Percentiles rank a stretch among this genome's conserved stretches.
These are phyloP conservation scores for Sapria himalayana DNA, from an alignment of 345 rosid species.

Conservation along the genomic window DNA sequence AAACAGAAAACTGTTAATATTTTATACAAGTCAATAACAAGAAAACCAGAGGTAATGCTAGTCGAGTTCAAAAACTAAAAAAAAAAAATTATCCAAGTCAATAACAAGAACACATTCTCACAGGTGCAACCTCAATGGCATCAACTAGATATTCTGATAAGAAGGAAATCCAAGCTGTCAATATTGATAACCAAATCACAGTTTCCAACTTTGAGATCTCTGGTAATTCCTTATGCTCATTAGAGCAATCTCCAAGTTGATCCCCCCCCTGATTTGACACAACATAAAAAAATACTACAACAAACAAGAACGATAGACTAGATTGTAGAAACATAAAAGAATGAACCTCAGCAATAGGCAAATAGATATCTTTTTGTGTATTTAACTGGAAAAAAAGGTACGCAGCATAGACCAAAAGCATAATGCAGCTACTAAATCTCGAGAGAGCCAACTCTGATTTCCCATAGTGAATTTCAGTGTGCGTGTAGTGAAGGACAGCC, in stretches of 20 bases:
- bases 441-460: conserved; percentile 81
- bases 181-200: conserved; percentile 56
- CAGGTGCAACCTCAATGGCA: conserved; percentile 47
- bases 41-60: not conserved
- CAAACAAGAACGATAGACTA: conserved; percentile 1
- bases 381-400: conserved; percentile 74
- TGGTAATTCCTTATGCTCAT: conserved; percentile 34
- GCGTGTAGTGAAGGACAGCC: conserved; percentile 74
- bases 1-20: too few relatives aligned
- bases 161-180: conserved; percentile 82
- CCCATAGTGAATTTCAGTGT: conserved; percentile 69
- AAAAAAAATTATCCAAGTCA: too few relatives aligned
- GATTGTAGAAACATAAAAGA: conserved; percentile 4
- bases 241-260: conserved; percentile 18
- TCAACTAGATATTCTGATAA: conserved; percentile 80
- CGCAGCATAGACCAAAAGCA: conserved; percentile 76
- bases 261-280: conserved; percentile 32
- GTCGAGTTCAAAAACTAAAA: not conserved
- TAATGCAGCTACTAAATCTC: conserved; percentile 83
- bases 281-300: conserved; percentile 7
- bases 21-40: not conserved
- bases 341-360: conserved; percentile 39
- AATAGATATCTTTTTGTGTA: conserved; percentile 26
- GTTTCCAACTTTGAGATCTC: conserved; percentile 80
- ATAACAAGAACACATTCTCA: not conserved